phyloP scores from a whole-genome alignment of 768 basidiomycete species.

The Panaeolus cyanescens region DNA sequence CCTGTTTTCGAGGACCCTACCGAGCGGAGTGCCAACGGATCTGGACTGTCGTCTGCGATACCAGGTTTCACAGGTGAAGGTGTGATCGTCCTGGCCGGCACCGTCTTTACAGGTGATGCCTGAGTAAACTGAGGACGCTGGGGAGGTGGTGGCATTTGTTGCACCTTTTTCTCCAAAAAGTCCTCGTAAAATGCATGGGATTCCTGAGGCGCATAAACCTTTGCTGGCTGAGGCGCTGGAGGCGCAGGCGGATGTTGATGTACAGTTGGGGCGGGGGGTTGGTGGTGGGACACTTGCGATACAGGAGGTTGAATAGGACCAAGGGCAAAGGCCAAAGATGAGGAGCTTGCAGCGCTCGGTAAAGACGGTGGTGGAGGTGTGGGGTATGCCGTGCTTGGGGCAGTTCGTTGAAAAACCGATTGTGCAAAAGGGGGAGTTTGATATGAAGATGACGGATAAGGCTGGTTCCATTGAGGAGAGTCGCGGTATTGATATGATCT shows the following conservation, averaged over 20 bases:
- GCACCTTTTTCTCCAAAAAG: slow-evolving; percentile 60
- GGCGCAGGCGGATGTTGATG: slow-evolving; percentile 13
- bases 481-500: slow-evolving; percentile 46
- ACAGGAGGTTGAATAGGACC: slow-evolving; percentile 36
- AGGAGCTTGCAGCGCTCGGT: slow-evolving; percentile 59
- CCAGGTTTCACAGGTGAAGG: not conserved
- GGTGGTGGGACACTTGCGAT: slow-evolving; percentile 12
- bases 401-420: slow-evolving; percentile 62
- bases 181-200: slow-evolving; percentile 67
- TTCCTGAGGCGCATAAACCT: slow-evolving; percentile 52
- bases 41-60: slow-evolving; percentile 48
- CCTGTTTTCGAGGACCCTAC: slow-evolving; percentile 23
- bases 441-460: slow-evolving; percentile 49
- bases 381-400: slow-evolving; percentile 67
- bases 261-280: slow-evolving; percentile 10
- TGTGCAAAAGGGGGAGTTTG: slow-evolving; percentile 61
- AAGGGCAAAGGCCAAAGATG: slow-evolving; percentile 76
- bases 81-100: slow-evolving; percentile 3
- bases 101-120: slow-evolving; percentile 17
- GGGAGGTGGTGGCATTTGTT: slow-evolving; percentile 26
- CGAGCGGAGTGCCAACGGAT: slow-evolving; percentile 51
- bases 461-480: slow-evolving; percentile 43
- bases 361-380: slow-evolving; percentile 66
- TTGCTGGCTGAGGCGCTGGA: slow-evolving; percentile 18
- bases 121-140: slow-evolving; percentile 17